Base-by-base conservation (phyloP, 495 filamentous ascomycete species). In the Xylaria intraflava region DNA sequence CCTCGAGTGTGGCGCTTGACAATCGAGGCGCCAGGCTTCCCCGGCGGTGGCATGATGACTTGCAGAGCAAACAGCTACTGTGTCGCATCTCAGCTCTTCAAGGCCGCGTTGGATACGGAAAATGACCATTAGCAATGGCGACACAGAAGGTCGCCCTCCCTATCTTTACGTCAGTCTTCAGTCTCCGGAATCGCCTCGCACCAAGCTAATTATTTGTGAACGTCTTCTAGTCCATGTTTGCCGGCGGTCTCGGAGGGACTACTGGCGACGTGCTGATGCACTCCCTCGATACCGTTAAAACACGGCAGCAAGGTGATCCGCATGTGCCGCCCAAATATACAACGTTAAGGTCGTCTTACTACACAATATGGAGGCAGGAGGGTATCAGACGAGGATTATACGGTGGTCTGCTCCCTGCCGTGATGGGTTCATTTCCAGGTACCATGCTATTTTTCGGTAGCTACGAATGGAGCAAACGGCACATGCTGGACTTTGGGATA, bases 201-300 rank as follows among this genome's bases (percentile, higher is more conserved):
- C 45, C 20, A 22, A 40, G 46, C 64, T 69, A 48, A 66, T 56
- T 46, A 14, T 45, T 24, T 38, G 43, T 23, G 38, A 30, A n/a
- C n/a, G n/a, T n/a, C 29, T 29, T 38, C 33, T 62, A 98, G 89
- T 86, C 85, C 62, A 97, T 96, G 92, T 74, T 97, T 54, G 93
- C 94, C 11, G 93, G 93, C 52, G 93, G 91, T 48, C 66, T 88
- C 22, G 93, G 93, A 57, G 93, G 93, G 23, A 89, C 86, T 26
- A 91, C 86, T 42, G 93, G 93, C 46, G 93, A 98, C 69, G 89
- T 98, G 81, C 75, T 98, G 54, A 97, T 98, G 94, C 93, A 98
- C 69, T 96, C 92, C 41, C 80, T 98, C 67, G 93, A 98, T 72
- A 98, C 93, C 7, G 93, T 98, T 49, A 98, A 98, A 72, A 98